Evolutionary conservation across 1,284 basidiomycete genomes (phyloP).

Genomic region (Albatrellus sp.): DNA sequence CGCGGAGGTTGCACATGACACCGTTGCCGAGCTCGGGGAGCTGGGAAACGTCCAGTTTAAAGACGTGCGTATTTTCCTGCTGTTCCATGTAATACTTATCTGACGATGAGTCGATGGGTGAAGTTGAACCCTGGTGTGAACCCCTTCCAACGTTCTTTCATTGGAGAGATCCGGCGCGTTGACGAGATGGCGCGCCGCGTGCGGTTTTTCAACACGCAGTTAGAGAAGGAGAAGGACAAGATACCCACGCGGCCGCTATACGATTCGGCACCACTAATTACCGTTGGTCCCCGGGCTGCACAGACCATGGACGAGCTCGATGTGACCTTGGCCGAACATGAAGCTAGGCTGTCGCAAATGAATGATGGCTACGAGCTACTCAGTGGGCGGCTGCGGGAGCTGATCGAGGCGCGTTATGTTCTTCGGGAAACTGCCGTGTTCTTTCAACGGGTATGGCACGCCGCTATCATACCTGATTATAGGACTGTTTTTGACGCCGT

Average conservation of each 20-base stretch:
- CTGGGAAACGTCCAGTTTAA: constrained; percentile 96
- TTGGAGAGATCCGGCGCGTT: constrained; percentile 87
- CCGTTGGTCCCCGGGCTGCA: constrained; percentile 81
- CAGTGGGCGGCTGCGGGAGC: constrained; percentile 77
- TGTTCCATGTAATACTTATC: neutral
- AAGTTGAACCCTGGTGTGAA: constrained; percentile 88
- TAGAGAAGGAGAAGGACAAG: constrained; percentile 74
- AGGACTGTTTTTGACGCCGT: no score
- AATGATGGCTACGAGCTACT: constrained; percentile 88
- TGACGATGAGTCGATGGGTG: neutral
- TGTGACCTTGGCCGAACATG: constrained; percentile 79
- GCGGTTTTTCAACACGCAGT: constrained; percentile 79
- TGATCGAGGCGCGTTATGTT: constrained; percentile 90
- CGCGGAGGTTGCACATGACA: constrained; percentile 94
- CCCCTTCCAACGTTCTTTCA: constrained; percentile 97
- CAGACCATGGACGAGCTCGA: constrained; percentile 93
- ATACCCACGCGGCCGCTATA: constrained; percentile 74
- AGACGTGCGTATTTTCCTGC: constrained; percentile 53
- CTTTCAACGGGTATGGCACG: constrained; percentile 65
- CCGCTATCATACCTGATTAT: constrained; percentile 5
- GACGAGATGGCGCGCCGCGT: constrained; percentile 95
- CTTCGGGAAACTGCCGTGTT: constrained; percentile 93
- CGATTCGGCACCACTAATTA: constrained; percentile 73
- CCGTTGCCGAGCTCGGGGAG: constrained; percentile 90
- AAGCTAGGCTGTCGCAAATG: constrained; percentile 82